Conservation (phyloP, 2,329 filamentous ascomycete species). For the Microcyclospora tardicrescens region DNA sequence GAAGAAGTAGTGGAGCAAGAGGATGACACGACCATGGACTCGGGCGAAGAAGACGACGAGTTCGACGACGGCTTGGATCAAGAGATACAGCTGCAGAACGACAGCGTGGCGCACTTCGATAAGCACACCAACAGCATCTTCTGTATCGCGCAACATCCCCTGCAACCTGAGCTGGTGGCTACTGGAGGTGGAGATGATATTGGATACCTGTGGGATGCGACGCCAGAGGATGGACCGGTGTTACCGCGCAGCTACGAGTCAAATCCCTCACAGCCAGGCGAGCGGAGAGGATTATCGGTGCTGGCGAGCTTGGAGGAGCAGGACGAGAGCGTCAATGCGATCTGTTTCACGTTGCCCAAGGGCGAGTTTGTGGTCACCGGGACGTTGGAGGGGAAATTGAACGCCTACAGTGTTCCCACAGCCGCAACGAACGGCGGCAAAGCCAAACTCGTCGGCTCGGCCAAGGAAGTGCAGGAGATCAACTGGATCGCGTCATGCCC, state of each 20-base stretch:
- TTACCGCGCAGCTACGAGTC: conserved; percentile 65
- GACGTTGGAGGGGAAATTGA: conserved; percentile 73
- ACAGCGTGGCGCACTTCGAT: conserved; percentile 89
- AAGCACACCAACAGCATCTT: conserved; percentile 83
- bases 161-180: conserved; percentile 62
- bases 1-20: conserved; percentile 56
- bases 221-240: conserved; percentile 49
- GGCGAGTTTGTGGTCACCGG: conserved; percentile 80
- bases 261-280: conserved; percentile 44
- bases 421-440: conserved; percentile 3
- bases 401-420: conserved; percentile 34
- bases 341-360: conserved; percentile 68
- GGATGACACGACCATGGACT: conserved; percentile 71
- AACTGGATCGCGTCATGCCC: conserved; percentile 80
- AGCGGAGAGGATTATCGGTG: conserved; percentile 47
- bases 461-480: conserved; percentile 85
- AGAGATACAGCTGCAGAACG: conserved; percentile 75
- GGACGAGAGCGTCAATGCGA: conserved; percentile 76
- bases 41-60: conserved; percentile 50
- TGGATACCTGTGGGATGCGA: conserved; percentile 74
- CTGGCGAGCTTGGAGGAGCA: conserved; percentile 77
- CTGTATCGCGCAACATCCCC: conserved; percentile 84
- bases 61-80: conserved; percentile 37
- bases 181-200: conserved; percentile 80
- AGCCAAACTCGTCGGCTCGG: conserved; percentile 55